Conservation (phyloP, 345 rosid species). For the Ceriops zippeliana region DNA sequence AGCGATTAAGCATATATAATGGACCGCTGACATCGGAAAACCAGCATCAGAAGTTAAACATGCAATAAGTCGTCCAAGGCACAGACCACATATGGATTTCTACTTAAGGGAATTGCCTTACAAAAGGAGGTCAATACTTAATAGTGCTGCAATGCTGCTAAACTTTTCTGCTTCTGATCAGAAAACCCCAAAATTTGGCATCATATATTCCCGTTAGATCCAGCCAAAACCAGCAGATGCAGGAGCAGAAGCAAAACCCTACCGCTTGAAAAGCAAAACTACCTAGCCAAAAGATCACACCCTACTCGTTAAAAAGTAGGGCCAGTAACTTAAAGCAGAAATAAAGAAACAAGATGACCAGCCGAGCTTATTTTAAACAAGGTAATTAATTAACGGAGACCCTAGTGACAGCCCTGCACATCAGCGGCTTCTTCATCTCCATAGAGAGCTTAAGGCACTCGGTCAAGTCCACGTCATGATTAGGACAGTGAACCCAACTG, state of each 20-base stretch:
- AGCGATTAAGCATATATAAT: too few species aligned
- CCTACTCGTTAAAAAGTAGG: too few species aligned
- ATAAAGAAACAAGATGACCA: too few species aligned
- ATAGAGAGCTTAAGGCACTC: slow-evolving; percentile 54
- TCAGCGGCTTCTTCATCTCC: slow-evolving; percentile 61
- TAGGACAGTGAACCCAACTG: slow-evolving; percentile 36
- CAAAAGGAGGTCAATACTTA: neutral
- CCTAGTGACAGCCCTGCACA: slow-evolving; percentile 53
- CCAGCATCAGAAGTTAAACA: too few species aligned
- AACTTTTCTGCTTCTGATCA: neutral
- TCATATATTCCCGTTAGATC: neutral
- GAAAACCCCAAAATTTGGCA: neutral
- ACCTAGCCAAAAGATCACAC: neutral
- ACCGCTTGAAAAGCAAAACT: neutral
- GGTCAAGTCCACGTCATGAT: slow-evolving; percentile 37
- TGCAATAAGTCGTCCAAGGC: too few species aligned
- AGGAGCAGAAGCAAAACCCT: neutral
- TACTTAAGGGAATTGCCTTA: neutral
- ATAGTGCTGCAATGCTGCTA: neutral
- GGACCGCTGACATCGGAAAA: too few species aligned
- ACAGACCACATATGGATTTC: too few species aligned
- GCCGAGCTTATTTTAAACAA: too few species aligned
- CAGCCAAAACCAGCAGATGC: neutral
- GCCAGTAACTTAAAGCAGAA: too few species aligned
- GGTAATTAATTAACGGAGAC: neutral